These are phyloP conservation scores for Ascocoryne sarcoides DNA, from an alignment of 2,329 filamentous ascomycete species.

Conservation along the genomic window DNA sequence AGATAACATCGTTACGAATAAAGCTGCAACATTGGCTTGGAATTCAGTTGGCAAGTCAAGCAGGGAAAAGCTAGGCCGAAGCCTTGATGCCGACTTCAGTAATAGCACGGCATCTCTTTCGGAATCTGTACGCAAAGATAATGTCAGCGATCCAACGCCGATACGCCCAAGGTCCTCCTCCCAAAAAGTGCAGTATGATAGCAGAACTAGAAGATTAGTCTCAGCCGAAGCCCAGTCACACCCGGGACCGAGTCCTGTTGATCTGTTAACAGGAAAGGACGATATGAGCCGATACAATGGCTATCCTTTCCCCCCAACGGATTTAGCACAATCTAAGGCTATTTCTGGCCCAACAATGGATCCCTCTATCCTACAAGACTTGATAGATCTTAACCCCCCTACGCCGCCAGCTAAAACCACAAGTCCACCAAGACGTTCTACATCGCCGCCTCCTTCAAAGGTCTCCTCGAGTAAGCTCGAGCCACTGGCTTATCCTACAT, in stretches of 20 bases:
- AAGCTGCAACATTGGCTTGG: conserved; percentile 56
- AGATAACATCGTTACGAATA: conserved; percentile 48
- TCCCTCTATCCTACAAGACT: conserved; percentile 19
- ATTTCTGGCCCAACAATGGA: conserved; percentile 21
- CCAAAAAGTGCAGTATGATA: conserved; percentile 25
- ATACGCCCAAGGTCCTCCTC: conserved; percentile 11
- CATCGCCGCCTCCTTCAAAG: conserved; percentile 21
- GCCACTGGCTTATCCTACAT: conserved; percentile 30
- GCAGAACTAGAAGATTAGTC: conserved; percentile 26
- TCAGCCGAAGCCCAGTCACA: conserved; percentile 14
- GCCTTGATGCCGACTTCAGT: conserved; percentile 21
- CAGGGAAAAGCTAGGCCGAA: conserved; percentile 21
- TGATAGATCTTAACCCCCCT: conserved; percentile 18
- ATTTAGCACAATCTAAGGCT: conserved; percentile 23
- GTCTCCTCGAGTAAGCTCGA: conserved; percentile 17
- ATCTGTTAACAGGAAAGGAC: conserved; percentile 20
- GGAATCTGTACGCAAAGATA: conserved; percentile 18
- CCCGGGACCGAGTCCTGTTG: conserved; percentile 17
- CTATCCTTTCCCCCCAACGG: conserved; percentile 27
- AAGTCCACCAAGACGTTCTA: conserved; percentile 25
- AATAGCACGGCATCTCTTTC: conserved; percentile 19
- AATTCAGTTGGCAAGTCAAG: conserved; percentile 19
- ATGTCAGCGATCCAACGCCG: conserved; percentile 12
- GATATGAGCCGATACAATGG: conserved; percentile 19
- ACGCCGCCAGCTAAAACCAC: conserved; percentile 13